Conservation (phyloP, 1,139 yeast genomes). For the Pichia sp. region DNA sequence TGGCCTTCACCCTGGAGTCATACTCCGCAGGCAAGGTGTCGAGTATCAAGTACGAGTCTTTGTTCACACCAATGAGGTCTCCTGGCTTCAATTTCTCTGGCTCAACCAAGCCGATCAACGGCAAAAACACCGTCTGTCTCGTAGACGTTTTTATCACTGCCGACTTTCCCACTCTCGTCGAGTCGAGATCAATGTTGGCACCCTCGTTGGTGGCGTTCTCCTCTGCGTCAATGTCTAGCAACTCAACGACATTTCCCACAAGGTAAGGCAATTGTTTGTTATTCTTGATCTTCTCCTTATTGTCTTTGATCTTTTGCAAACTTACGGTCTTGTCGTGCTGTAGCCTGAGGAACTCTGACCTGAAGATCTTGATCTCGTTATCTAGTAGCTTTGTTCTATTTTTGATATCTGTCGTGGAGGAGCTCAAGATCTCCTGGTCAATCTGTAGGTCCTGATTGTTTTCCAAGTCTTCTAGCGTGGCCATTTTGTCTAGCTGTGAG, state of each 20-base stretch:
- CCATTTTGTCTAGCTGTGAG: constrained; percentile 37
- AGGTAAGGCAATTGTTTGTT: constrained; percentile 93
- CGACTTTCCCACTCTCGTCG: constrained; percentile 90
- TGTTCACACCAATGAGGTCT: constrained; percentile 95
- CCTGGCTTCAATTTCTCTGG: constrained; percentile 87
- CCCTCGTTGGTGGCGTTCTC: constrained; percentile 90
- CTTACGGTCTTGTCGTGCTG: constrained; percentile 89
- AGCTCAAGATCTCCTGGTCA: constrained; percentile 75
- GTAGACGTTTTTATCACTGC: constrained; percentile 98
- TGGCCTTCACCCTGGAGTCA: constrained; percentile 95
- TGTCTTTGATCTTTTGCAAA: constrained; percentile 92
- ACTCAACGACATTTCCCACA: constrained; percentile 96
- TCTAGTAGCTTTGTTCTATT: constrained; percentile 86
- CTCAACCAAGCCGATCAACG: constrained; percentile 92
- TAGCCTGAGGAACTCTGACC: constrained; percentile 85
- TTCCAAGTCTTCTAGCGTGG: constrained; percentile 68
- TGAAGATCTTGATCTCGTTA: constrained; percentile 93
- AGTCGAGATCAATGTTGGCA: constrained; percentile 90
- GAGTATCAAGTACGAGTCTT: constrained; percentile 88
- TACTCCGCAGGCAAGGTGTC: constrained; percentile 97
- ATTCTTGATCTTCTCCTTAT: constrained; percentile 92
- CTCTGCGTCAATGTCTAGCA: constrained; percentile 82
- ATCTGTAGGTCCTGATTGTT: constrained; percentile 45
- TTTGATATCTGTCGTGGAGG: constrained; percentile 77
- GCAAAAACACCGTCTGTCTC: constrained; percentile 93